Evolutionary conservation across 192 early-diverging fungal species (phyloP).

Genomic region (Coemansia aciculifera): DNA sequence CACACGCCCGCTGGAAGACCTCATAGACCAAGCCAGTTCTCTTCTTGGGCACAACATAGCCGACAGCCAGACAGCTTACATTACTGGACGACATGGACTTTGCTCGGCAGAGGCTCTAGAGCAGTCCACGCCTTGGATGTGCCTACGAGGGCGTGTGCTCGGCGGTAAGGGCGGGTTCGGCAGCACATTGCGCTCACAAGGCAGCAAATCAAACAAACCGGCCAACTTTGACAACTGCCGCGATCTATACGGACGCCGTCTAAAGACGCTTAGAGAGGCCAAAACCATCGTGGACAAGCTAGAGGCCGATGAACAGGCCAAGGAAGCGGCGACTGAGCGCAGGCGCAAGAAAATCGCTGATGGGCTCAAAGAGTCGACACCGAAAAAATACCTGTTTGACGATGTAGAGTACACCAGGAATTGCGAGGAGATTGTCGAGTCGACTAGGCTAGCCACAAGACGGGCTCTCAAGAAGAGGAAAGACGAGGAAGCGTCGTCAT

Average conservation of each 20-base stretch:
- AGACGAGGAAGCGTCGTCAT: not conserved
- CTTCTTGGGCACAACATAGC: constrained; percentile 8
- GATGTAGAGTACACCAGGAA: constrained; percentile 73
- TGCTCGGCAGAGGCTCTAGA: constrained; percentile 19
- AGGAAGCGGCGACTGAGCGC: constrained; percentile 57
- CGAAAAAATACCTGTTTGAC: constrained; percentile 79
- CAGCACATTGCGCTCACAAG: constrained; percentile 88
- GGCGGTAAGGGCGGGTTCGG: constrained; percentile 99
- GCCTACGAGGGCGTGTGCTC: constrained; percentile 39
- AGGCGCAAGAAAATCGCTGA: constrained; percentile 87
- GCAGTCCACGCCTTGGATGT: constrained; percentile 19
- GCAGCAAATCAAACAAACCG: constrained; percentile 85
- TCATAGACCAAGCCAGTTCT: constrained; percentile 12
- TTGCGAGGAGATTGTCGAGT: constrained; percentile 65
- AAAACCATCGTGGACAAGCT: constrained; percentile 65
- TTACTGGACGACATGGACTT: constrained; percentile 35
- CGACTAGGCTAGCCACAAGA: constrained; percentile 60
- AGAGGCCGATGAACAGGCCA: constrained; percentile 21
- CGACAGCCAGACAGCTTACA: constrained; percentile 6
- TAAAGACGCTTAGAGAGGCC: constrained; percentile 88
- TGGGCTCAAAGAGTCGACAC: constrained; percentile 62
- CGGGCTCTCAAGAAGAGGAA: constrained; percentile 26
- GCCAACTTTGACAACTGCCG: constrained; percentile 93
- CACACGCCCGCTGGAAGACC: constrained; percentile 26
- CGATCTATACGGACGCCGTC: constrained; percentile 85